phyloP scores from a whole-genome alignment of 305 asterid species.

The Solanum hybrid region DNA sequence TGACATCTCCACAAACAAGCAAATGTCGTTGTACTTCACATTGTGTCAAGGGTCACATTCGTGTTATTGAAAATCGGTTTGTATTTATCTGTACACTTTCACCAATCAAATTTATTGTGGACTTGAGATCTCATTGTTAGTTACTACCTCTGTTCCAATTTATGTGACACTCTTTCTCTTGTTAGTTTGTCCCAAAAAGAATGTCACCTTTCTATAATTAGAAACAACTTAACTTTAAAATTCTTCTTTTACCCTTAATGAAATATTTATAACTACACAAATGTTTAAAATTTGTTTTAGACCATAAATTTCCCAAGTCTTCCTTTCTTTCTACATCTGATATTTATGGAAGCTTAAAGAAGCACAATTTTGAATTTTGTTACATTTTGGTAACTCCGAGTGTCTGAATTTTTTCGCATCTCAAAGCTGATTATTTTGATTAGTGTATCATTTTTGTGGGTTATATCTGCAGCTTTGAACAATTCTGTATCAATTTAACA shows the following conservation, averaged over 20 bases:
- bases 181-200: not conserved
- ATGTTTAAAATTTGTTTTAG: not conserved
- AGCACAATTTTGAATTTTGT: not conserved
- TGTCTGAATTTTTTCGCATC: not conserved
- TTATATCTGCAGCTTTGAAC: slow-evolving; percentile 39
- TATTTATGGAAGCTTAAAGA: not conserved
- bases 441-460: not conserved
- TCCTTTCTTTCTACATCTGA: slow-evolving; percentile 1
- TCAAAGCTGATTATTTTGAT: not conserved
- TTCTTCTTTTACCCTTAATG: not conserved
- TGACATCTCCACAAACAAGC: not conserved
- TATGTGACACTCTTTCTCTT: not conserved
- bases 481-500: slow-evolving; percentile 47
- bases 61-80: not conserved
- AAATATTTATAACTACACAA: not conserved
- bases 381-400: not conserved
- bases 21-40: not conserved
- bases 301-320: not conserved
- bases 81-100: not conserved
- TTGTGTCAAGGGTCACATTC: not conserved
- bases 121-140: not conserved
- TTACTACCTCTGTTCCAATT: not conserved
- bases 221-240: not conserved
- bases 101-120: not conserved
- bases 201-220: not conserved